Evolutionary conservation across 192 early-diverging fungal species (phyloP).

Genomic region (Rhizoclosmatium globosum): DNA sequence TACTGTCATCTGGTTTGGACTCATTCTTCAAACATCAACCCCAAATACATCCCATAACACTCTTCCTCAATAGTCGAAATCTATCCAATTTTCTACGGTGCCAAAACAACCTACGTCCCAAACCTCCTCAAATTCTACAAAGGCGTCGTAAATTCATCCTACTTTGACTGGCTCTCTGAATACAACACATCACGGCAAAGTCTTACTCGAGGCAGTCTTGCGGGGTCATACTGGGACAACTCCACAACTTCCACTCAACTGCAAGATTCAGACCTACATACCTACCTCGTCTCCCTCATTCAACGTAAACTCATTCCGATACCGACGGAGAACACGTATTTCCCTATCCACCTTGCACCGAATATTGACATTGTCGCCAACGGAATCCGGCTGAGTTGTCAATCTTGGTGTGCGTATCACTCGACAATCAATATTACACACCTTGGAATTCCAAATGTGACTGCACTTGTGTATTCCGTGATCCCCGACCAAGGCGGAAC

Average conservation of each 20-base stretch:
- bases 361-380: background rate
- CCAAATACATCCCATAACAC: too few relatives aligned
- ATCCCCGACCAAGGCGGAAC: conserved; percentile 48
- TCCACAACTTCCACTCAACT: background rate
- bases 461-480: conserved; percentile 38
- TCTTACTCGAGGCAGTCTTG: conserved; percentile 26
- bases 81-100: conserved; percentile 28
- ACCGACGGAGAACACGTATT: conserved; percentile 48
- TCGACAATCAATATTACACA: conserved; percentile 37
- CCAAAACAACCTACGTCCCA: background rate
- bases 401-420: conserved; percentile 44
- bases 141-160: background rate
- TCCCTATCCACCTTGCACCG: conserved; percentile 40
- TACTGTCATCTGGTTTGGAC: background rate
- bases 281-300: conserved; percentile 15
- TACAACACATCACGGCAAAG: conserved; percentile 23
- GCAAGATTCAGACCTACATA: background rate
- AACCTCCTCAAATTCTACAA: conserved; percentile 28
- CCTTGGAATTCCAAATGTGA: background rate
- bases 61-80: conserved; percentile 20
- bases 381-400: background rate
- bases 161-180: conserved; percentile 32
- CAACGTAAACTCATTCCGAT: conserved; percentile 9
- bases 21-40: too few relatives aligned
- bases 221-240: background rate